Evolutionary conservation across 2,329 filamentous ascomycete genomes (phyloP).

Genomic region (Colletotrichum sp.): DNA sequence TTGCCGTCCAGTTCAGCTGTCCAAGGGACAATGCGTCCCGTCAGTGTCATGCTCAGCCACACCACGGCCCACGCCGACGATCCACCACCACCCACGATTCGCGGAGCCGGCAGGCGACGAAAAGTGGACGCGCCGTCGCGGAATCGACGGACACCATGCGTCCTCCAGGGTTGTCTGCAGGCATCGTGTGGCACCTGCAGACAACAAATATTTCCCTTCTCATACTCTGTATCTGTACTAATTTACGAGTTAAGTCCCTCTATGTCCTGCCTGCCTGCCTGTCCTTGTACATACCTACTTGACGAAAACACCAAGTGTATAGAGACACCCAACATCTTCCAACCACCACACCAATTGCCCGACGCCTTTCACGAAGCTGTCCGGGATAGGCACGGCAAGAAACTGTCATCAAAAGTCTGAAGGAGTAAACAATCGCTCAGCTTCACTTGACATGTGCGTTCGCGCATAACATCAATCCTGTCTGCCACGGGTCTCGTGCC

Average conservation of each 20-base stretch:
- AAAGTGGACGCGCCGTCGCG: not conserved
- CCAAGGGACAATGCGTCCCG: not conserved
- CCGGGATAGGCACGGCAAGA: not conserved
- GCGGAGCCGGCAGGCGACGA: not conserved
- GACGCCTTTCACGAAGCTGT: not conserved
- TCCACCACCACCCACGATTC: not conserved
- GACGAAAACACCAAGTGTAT: too few relatives aligned
- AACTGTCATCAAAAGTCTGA: not conserved
- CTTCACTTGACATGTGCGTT: not conserved
- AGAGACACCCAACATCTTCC: too few relatives aligned
- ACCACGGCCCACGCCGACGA: not conserved
- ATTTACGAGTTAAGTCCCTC: too few relatives aligned
- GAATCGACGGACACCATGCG: not conserved
- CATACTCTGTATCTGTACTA: not conserved
- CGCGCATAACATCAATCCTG: not conserved
- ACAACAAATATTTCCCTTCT: not conserved
- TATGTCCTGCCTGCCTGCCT: not conserved
- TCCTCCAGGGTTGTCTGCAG: not conserved
- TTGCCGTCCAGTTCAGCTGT: not conserved
- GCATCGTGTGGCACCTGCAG: not conserved
- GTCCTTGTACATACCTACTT: not conserved
- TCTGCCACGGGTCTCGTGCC: not conserved
- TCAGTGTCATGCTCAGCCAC: conserved; percentile 13
- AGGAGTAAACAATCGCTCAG: not conserved
- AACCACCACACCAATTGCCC: not conserved